Evolutionary conservation across 2,329 filamentous ascomycete species (phyloP), one percentile per base, ranked within the genome.

Genomic region (Chalaropsis thielavioides): DNA sequence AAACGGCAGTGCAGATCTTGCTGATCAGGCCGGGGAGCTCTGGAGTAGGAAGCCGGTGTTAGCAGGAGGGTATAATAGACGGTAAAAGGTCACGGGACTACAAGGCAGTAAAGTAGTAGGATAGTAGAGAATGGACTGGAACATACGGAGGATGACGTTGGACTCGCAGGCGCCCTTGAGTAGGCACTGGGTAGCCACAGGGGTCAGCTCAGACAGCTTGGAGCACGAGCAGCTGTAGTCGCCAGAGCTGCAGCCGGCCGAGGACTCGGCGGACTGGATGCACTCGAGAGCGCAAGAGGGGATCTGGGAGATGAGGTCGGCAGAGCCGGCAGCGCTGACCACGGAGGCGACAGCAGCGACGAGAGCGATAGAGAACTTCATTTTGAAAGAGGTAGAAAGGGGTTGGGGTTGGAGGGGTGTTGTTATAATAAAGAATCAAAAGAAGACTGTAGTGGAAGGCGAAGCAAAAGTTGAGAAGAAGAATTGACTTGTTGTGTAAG

Each of bases 91-190:
- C n/a, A n/a, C n/a, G n/a, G n/a, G n/a, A n/a, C n/a, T n/a, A n/a
- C n/a, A n/a, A n/a, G n/a, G n/a, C n/a, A n/a, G 31, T 31, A 6
- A 31, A 31, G 4, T 35, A 24, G 22, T 7, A 24, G 8, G 19
- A 24, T 11, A 31, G 11, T 17, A 3, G 40, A 2, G 5, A 19
- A 58, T 17, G 41, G 13, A 10, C 38, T 13, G 41, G 13, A 10
- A 72, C 73, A 15, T 73, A 78, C 76, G 68, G 41, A 70, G 69
- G 22, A 76, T 69, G 10, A 76, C 73, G 2, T 74, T 70, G n/a
- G 72, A 64, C 46, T 66, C 68, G 68, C 76, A 77, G 24, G 72
- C 70, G 11, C 70, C 62, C 15, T 49, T 40, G 31, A 68, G 58
- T 22, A 66, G 61, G 59, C 67, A 68, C n/a, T 46, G 38, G 8